A percentile compares a stretch with the other conserved stretches of the same genome.
These are phyloP conservation scores for Fomitopsis palustris DNA, from an alignment of 1,284 basidiomycete genomes.

Conservation along the genomic window DNA sequence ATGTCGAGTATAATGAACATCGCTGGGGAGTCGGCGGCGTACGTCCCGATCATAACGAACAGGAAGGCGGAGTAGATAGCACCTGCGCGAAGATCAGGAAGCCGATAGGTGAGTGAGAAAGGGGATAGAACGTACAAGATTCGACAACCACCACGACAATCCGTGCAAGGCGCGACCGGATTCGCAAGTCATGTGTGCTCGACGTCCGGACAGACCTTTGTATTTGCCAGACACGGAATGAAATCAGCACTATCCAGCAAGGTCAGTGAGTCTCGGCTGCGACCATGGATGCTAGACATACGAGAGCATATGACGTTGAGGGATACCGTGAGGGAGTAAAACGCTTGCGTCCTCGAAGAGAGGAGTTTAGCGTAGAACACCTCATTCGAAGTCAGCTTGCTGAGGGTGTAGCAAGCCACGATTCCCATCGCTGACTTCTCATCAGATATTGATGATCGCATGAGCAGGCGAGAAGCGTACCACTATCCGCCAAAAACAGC, in stretches of 20 bases:
- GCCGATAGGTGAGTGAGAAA: no score
- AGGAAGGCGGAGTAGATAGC: not conserved
- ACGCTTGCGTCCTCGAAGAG: not conserved
- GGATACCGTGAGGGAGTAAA: not conserved
- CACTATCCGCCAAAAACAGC: not conserved
- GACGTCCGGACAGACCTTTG: not conserved
- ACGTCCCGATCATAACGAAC: not conserved
- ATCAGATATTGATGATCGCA: no score
- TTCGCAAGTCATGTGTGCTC: not conserved
- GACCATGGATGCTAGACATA: not conserved
- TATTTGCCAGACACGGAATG: not conserved
- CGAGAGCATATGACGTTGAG: not conserved
- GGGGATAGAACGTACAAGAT: not conserved
- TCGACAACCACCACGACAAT: not conserved
- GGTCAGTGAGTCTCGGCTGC: not conserved
- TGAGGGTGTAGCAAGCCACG: not conserved
- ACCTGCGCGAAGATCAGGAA: not conserved
- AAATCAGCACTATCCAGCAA: not conserved
- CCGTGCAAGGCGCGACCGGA: not conserved
- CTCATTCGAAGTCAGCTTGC: not conserved
- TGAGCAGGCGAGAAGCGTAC: not conserved
- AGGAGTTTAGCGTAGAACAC: not conserved
- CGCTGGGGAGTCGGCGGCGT: not conserved
- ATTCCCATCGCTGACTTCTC: not conserved
- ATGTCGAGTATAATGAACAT: slow-evolving; percentile 2